A percentile compares a stretch with the other conserved stretches of the same genome.
phyloP scores from a whole-genome alignment of 1,284 basidiomycete genomes.

The Bjerkandera adusta region DNA sequence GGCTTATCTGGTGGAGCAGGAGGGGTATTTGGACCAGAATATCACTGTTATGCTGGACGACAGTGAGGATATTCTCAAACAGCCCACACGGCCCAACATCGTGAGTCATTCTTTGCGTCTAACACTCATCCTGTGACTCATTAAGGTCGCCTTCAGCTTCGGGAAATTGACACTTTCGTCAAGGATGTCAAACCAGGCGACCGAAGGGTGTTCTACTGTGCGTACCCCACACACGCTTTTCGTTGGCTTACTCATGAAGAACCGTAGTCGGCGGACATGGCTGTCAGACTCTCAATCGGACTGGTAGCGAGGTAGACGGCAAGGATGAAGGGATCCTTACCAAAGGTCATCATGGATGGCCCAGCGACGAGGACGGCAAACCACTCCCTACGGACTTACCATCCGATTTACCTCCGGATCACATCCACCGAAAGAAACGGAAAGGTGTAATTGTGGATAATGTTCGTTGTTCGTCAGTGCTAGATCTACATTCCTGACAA shows the following conservation, averaged over 20 bases:
- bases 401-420: neutral
- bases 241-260: neutral
- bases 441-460: conserved; percentile 15
- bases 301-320: conserved; percentile 6
- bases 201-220: conserved; percentile 13
- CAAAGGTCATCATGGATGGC: conserved; percentile 6
- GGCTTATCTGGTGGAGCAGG: neutral
- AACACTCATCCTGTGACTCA: neutral
- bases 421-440: neutral
- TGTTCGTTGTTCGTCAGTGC: neutral
- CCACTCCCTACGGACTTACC: conserved; percentile 4
- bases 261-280: conserved; percentile 13
- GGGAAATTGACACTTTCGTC: conserved; percentile 6
- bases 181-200: conserved; percentile 4
- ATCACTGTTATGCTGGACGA: conserved; percentile 6
- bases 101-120: too few relatives aligned
- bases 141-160: neutral
- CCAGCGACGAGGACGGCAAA: neutral
- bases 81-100: neutral
- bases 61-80: neutral
- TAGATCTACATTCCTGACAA: neutral
- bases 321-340: conserved; percentile 10
- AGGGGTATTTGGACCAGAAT: conserved; percentile 6
- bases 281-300: conserved; percentile 9
- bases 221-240: neutral